phyloP scores from a whole-genome alignment of 805 yeast genomes.

The Pachysolen tannophilus region DNA sequence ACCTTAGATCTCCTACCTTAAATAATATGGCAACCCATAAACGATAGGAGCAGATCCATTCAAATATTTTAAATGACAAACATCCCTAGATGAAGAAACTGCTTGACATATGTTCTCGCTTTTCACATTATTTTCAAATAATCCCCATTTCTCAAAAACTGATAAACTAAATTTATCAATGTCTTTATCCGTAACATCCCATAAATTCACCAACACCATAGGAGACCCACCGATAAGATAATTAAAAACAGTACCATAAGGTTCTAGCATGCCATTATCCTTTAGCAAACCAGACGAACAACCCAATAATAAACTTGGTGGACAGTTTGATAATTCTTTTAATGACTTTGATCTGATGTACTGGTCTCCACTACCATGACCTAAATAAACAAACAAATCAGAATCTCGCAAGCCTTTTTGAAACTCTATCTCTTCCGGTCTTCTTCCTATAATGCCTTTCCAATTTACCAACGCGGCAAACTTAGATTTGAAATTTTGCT shows the following conservation, averaged over 20 bases:
- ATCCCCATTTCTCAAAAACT: conserved; percentile 61
- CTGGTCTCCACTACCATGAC: conserved; percentile 97
- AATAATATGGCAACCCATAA: conserved; percentile 71
- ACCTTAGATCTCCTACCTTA: no score
- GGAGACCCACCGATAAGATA: conserved; percentile 80
- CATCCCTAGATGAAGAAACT: conserved; percentile 51
- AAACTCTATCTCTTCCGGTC: conserved; percentile 53
- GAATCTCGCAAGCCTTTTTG: conserved; percentile 30
- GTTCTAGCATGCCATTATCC: conserved; percentile 51
- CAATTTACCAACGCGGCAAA: conserved; percentile 37
- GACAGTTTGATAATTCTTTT: conserved; percentile 31
- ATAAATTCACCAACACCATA: conserved; percentile 73
- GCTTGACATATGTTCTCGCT: conserved; percentile 41
- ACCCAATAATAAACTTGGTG: conserved; percentile 71
- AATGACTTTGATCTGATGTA: conserved; percentile 53
- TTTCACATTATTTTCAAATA: conserved; percentile 24
- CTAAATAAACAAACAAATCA: conserved; percentile 66
- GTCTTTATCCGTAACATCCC: conserved; percentile 98
- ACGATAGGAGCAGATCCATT: conserved; percentile 93
- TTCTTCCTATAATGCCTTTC: conserved; percentile 42
- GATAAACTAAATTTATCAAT: conserved; percentile 69
- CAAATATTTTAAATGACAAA: conserved; percentile 61
- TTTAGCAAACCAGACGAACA: conserved; percentile 79
- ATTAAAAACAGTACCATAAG: conserved; percentile 69
- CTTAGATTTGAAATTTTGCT: conserved; percentile 39